These are phyloP conservation scores for Exophiala spinifera DNA, from an alignment of 2,329 filamentous ascomycete species.

Conservation along the genomic window DNA sequence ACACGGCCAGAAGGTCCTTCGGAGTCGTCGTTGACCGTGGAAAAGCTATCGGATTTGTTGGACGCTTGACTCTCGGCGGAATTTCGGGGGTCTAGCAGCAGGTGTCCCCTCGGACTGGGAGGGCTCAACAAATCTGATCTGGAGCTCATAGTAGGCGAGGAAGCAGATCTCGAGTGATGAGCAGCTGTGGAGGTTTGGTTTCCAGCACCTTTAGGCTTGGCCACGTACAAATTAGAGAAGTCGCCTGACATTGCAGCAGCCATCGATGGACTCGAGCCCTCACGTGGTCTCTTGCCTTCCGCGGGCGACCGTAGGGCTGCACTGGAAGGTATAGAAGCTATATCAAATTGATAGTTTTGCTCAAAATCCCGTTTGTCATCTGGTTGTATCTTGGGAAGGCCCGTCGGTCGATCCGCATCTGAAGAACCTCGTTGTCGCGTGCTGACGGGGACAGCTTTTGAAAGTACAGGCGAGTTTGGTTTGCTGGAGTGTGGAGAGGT, in stretches of 20 bases:
- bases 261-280: slow-evolving; percentile 45
- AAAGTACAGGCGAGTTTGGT: slow-evolving; percentile 31
- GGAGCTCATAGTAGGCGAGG: slow-evolving; percentile 23
- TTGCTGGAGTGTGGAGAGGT: slow-evolving; percentile 36
- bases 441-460: slow-evolving; percentile 33
- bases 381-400: slow-evolving; percentile 27
- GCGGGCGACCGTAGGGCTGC: slow-evolving; percentile 37
- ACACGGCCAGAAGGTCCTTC: slow-evolving; percentile 51
- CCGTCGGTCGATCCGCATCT: slow-evolving; percentile 30
- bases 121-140: slow-evolving; percentile 15
- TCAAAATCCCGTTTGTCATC: slow-evolving; percentile 32
- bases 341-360: slow-evolving; percentile 43
- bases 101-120: slow-evolving; percentile 1
- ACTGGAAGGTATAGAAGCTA: slow-evolving; percentile 44
- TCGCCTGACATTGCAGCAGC: slow-evolving; percentile 46
- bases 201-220: not conserved
- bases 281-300: slow-evolving; percentile 40
- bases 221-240: slow-evolving; percentile 33
- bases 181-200: slow-evolving; percentile 37
- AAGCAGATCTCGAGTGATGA: slow-evolving; percentile 41
- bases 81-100: slow-evolving; percentile 13
- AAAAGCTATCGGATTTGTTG: slow-evolving; percentile 34
- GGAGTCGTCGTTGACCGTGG: slow-evolving; percentile 34
- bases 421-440: slow-evolving; percentile 34
- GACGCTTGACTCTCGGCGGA: slow-evolving; percentile 20